Evolutionary conservation across 768 basidiomycete genomes (phyloP), one percentile per base, ranked within the genome.

Genomic region (Exidia glandulosa): DNA sequence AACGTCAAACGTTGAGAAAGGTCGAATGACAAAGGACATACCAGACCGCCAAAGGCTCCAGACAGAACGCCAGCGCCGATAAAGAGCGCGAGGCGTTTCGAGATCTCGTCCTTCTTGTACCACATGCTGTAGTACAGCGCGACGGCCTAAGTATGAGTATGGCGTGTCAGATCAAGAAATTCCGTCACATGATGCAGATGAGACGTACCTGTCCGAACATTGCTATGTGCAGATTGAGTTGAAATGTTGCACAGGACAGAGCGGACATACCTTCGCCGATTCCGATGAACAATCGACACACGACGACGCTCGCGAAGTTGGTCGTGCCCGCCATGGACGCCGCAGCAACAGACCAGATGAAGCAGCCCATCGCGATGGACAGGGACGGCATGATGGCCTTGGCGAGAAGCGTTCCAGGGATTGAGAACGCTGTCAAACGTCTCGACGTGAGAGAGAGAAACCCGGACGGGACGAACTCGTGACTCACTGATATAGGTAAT

Each of bases 41-140:
- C 50, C 23, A 64, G 57, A 9, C 62, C 57, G 7, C 57, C 57
- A 41, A 60, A 65, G 23, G 56, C 48, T 23, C 60, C 45, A 36
- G 70, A 62, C 12, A 73, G 60, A 5, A 69, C 65, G 50, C 72
- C 73, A 3, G 68, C 67, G 1, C 66, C 66, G 61, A 76, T 74
- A 70, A 76, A 76, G 6, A 73, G 58, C 31, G 71, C 72, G 61
- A 75, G 62, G 2, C 75, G 70, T 64, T 73, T 74, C 72, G 57
- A 63, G 64, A 68, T 66, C n/a, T 70, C 63, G 63, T 71, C 68
- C 41, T 72, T 63, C 5, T 67, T 66, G 58, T 30, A 60, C n/a
- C 55, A 56, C 47, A 31, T 57, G n/a, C 56, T n/a, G 30, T 32
- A 48, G 33, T 62, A 57, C 62, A 74, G 33, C 16, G 50, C 23